Base-by-base conservation (phyloP, 148 eudicot species). In the Euryodendron excelsum region DNA sequence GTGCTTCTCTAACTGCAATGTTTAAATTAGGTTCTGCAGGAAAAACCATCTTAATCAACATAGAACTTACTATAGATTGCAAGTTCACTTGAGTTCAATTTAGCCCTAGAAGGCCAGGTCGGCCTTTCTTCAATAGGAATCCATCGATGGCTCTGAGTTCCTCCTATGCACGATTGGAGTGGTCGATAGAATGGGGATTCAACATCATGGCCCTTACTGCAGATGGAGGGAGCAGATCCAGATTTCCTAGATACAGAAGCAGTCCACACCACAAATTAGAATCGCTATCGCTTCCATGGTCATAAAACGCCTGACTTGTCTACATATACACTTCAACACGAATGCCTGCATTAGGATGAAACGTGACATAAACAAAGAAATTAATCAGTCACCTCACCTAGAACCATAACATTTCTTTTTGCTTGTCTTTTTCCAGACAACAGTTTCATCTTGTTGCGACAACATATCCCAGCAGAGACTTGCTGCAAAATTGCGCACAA, bases 381-480 rank as follows among this genome's bases (percentile, higher is more conserved):
- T 17, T 74, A 45, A 41, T 1, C 34, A 37, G 77, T 74, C 21
- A 21, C 74, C 93, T 86, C 61, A 93, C 99, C 98, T 90, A 36
- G 91, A 81, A 52, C 77, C 83, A 87, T 96, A 92, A 78, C 98
- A 93, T 65, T 83, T 80, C 80, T 87, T 87, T 80, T 86, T 91
- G 80, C 89, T 80, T 44, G 95, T 90, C 87, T 96, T 96, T 81
- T 87, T 96, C 99, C 99, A 96, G 13, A 96, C 95, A 31, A 91
- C 99, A 50, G 99, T 96, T 78, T 90, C 95, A 72, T 93, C 99
- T 82, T 96, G 99, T 78, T 96, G 99, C 13, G 95, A 83, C 69
- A 93, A 84, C 89, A 93, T 77, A 18, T 96, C 90, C 99, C 99
- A 96, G 79, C 98, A 96, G 48, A 96, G 85, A 73, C 74, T 88